Evolutionary conservation across 2,329 filamentous ascomycete species (phyloP).

Genomic region (Alternaria gansuensis): DNA sequence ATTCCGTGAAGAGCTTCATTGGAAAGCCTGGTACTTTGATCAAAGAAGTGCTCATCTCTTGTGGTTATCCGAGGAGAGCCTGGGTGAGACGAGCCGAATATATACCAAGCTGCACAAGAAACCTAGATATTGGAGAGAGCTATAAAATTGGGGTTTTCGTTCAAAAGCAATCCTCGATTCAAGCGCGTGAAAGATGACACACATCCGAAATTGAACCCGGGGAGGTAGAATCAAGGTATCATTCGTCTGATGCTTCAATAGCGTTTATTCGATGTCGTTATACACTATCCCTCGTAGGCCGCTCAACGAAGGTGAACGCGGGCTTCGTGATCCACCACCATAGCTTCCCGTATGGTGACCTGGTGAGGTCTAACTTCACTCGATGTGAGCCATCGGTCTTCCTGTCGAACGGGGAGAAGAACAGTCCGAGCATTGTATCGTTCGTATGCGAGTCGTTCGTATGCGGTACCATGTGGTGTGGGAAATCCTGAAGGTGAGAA

Average conservation of each 20-base stretch:
- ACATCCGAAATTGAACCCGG: neutral
- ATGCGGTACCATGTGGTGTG: too few relatives aligned
- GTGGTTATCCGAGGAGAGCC: too few relatives aligned
- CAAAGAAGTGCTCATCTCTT: slow-evolving; percentile 3
- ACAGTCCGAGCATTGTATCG: too few relatives aligned
- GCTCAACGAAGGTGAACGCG: too few relatives aligned
- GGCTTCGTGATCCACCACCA: too few relatives aligned
- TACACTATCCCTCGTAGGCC: slow-evolving; percentile 10
- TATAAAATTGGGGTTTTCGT: neutral
- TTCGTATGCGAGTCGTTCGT: too few relatives aligned
- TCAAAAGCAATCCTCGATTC: neutral
- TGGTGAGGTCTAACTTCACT: too few relatives aligned
- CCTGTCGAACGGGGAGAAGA: too few relatives aligned
- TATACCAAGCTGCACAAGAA: neutral
- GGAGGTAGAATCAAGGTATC: slow-evolving; percentile 1
- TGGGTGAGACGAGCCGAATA: neutral
- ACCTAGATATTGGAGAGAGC: neutral
- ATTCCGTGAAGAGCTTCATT: neutral
- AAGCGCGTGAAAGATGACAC: neutral
- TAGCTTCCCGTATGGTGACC: too few relatives aligned
- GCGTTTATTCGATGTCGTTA: slow-evolving; percentile 26
- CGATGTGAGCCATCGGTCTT: too few relatives aligned
- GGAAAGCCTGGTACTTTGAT: neutral
- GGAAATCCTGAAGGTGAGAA: too few relatives aligned
- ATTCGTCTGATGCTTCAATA: slow-evolving; percentile 16